Percentiles rank a stretch among this genome's conserved stretches.
Evolutionary conservation across 805 yeast species (phyloP).

Genomic region (Zygosaccharomyces rouxii): DNA sequence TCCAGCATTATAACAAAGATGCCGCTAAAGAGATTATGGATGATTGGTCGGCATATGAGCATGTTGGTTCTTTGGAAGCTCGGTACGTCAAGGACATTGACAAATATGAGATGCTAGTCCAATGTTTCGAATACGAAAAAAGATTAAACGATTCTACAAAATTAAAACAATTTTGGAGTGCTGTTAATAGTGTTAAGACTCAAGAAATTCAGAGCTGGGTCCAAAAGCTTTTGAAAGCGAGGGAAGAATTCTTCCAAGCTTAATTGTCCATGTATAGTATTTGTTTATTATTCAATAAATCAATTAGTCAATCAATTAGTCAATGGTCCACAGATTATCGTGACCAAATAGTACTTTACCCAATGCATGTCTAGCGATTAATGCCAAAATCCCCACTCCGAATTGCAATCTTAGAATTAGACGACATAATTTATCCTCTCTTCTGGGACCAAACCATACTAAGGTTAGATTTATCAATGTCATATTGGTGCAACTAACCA

Average conservation of each 20-base stretch:
- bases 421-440: conserved; percentile 73
- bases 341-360: conserved; percentile 86
- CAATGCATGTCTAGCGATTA: conserved; percentile 71
- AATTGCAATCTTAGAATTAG: conserved; percentile 61
- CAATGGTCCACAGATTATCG: conserved; percentile 60
- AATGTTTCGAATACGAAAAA: conserved; percentile 80
- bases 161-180: conserved; percentile 63
- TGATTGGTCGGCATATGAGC: conserved; percentile 87
- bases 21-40: conserved; percentile 64
- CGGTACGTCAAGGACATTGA: conserved; percentile 89
- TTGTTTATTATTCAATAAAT: not conserved
- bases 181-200: conserved; percentile 61
- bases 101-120: conserved; percentile 79
- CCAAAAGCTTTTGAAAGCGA: conserved; percentile 48
- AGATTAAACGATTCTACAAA: conserved; percentile 50
- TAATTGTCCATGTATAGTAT: not conserved
- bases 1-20: conserved; percentile 55
- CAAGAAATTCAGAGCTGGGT: conserved; percentile 68
- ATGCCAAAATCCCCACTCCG: conserved; percentile 57
- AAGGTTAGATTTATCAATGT: conserved; percentile 80
- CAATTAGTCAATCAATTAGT: conserved; percentile 6
- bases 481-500: conserved; percentile 63
- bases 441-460: conserved; percentile 85
- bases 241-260: conserved; percentile 28
- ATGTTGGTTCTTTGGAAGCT: conserved; percentile 75